phyloP scores from a whole-genome alignment of 345 rosid genomes.

The Luvunga scandens region DNA sequence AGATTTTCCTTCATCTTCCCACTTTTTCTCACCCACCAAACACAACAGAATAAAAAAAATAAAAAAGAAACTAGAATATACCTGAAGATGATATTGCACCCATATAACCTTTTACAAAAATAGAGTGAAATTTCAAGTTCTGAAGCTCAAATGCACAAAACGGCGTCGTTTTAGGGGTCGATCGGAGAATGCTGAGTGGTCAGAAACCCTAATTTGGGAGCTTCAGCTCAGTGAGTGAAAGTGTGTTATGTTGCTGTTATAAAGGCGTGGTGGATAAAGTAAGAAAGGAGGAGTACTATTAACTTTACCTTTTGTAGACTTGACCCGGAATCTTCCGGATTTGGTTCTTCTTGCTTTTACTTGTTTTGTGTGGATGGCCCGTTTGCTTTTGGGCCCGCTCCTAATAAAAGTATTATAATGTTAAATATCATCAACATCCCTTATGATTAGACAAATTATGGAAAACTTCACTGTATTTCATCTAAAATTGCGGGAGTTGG shows the following conservation, averaged over 20 bases:
- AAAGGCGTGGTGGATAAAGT: conserved; percentile 21
- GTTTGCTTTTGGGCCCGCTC: not conserved
- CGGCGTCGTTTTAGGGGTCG: not conserved
- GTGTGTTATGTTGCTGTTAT: not conserved
- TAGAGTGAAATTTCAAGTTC: not conserved
- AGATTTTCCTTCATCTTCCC: not conserved
- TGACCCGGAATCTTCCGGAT: conserved; percentile 23
- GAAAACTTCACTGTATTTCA: not conserved
- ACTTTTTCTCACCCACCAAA: conserved; percentile 19
- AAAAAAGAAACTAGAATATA: conserved; percentile 19
- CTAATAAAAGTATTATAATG: not conserved
- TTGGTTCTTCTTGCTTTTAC: not conserved
- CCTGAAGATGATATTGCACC: conserved; percentile 48
- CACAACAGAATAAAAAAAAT: not conserved
- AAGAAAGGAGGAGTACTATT: not conserved
- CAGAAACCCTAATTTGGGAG: conserved; percentile 29
- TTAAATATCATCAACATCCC: not conserved
- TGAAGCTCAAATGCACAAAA: not conserved
- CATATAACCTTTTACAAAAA: conserved; percentile 21
- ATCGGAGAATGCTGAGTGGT: conserved; percentile 3
- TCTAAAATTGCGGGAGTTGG: too few species aligned
- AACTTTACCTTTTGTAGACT: conserved; percentile 17
- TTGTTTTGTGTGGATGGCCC: not conserved
- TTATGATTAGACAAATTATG: not conserved
- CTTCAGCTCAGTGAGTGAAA: conserved; percentile 18